These are phyloP conservation scores for Yamadazyma kanchanaburiensis DNA, from an alignment of 1,139 yeast genomes.

Conservation along the genomic window DNA sequence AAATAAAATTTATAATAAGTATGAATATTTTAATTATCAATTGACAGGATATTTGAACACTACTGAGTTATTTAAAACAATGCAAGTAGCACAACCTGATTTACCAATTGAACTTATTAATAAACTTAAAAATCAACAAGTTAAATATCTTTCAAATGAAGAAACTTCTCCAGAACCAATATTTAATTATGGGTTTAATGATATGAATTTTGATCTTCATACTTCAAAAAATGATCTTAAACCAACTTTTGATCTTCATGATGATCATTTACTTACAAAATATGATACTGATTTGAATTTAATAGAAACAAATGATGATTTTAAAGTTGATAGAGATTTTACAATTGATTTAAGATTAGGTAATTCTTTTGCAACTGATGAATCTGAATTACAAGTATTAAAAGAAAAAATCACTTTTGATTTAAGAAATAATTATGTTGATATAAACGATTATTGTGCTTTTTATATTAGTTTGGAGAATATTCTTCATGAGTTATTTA, in stretches of 20 bases:
- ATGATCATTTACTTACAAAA: conserved; percentile 3
- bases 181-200: not conserved
- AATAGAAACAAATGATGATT: conserved; percentile 11
- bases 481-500: conserved; percentile 38
- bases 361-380: conserved; percentile 7
- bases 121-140: conserved; percentile 11
- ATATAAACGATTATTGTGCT: conserved; percentile 45
- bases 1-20: conserved; percentile 14
- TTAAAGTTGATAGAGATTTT: conserved; percentile 12
- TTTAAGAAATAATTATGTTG: conserved; percentile 42
- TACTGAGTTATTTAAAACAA: conserved; percentile 39
- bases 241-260: conserved; percentile 6
- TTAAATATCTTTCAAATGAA: conserved; percentile 4
- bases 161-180: not conserved
- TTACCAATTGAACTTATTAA: conserved; percentile 12
- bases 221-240: conserved; percentile 1
- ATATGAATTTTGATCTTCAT: conserved; percentile 4
- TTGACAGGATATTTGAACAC: conserved; percentile 37
- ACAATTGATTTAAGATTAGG: conserved; percentile 8
- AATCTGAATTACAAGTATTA: conserved; percentile 28
- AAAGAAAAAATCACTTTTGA: conserved; percentile 41
- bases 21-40: conserved; percentile 41
- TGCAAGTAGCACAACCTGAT: conserved; percentile 44
- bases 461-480: conserved; percentile 43
- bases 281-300: conserved; percentile 8